Percentiles rank a stretch among this genome's conserved stretches.
Evolutionary conservation across 1,284 basidiomycete species (phyloP).

Genomic region (Cryptococcus sp.): DNA sequence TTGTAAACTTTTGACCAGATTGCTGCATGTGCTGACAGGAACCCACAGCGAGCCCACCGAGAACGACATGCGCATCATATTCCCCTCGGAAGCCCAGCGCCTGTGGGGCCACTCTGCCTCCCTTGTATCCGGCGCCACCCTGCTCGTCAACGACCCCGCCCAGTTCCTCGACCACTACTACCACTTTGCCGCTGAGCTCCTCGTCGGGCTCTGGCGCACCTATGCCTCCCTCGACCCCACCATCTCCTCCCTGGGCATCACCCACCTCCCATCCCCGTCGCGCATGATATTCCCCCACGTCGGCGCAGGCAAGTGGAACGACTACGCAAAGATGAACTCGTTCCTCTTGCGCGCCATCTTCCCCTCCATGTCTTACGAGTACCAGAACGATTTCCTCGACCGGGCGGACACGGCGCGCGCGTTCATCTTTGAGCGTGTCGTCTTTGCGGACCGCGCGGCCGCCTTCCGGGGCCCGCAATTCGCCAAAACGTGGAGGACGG

Average conservation of each 20-base stretch:
- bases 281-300: constrained; percentile 71
- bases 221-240: constrained; percentile 72
- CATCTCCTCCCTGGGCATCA: constrained; percentile 61
- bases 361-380: constrained; percentile 61
- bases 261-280: constrained; percentile 63
- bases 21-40: not conserved
- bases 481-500: constrained; percentile 66
- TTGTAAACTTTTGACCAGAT: too few relatives aligned
- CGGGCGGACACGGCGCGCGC: constrained; percentile 64
- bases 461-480: constrained; percentile 69
- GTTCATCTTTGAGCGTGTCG: constrained; percentile 74
- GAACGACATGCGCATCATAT: constrained; percentile 71
- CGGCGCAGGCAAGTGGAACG: constrained; percentile 73
- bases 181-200: constrained; percentile 68
- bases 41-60: constrained; percentile 59
- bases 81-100: constrained; percentile 61
- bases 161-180: constrained; percentile 66
- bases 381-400: constrained; percentile 56
- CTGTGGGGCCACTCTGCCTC: constrained; percentile 60
- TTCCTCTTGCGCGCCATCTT: constrained; percentile 73
- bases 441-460: constrained; percentile 77
- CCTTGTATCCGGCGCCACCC: constrained; percentile 43
- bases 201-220: constrained; percentile 82
- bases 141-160: constrained; percentile 70
- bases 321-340: constrained; percentile 66